phyloP scores from a whole-genome alignment of 495 filamentous ascomycete genomes.

The Penicillium robsamsonii region DNA sequence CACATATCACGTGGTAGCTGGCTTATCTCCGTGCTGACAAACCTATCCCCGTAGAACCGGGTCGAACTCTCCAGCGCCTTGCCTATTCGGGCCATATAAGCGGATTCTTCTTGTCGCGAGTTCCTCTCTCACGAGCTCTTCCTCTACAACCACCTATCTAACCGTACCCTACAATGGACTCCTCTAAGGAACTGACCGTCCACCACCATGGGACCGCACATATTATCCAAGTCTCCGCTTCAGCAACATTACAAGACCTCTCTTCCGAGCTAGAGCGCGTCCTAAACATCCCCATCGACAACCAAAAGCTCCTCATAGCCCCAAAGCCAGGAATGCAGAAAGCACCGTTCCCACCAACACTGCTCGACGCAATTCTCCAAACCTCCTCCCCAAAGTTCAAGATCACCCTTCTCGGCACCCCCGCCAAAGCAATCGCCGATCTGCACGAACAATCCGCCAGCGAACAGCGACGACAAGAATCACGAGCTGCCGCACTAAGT shows the following conservation, averaged over 20 bases:
- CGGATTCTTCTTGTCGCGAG: slow-evolving; percentile 1
- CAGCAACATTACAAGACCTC: slow-evolving; percentile 73
- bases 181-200: slow-evolving; percentile 47
- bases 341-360: slow-evolving; percentile 54
- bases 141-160: background rate
- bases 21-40: slow-evolving; percentile 37
- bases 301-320: slow-evolving; percentile 75
- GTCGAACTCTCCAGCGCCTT: slow-evolving; percentile 28
- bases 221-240: slow-evolving; percentile 63
- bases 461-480: slow-evolving; percentile 39
- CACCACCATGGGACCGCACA: slow-evolving; percentile 67
- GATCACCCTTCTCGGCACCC: slow-evolving; percentile 44
- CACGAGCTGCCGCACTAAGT: slow-evolving; percentile 38
- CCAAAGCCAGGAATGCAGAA: slow-evolving; percentile 67
- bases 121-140: background rate
- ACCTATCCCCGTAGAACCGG: slow-evolving; percentile 37
- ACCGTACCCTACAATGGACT: slow-evolving; percentile 8
- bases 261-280: slow-evolving; percentile 48
- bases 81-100: slow-evolving; percentile 27
- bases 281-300: slow-evolving; percentile 61
- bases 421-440: slow-evolving; percentile 34
- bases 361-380: slow-evolving; percentile 30
- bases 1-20: slow-evolving; percentile 13
- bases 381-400: slow-evolving; percentile 50
- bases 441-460: slow-evolving; percentile 40